Conservation (phyloP, 2,329 filamentous ascomycete species). For the Shiraia sp. region DNA sequence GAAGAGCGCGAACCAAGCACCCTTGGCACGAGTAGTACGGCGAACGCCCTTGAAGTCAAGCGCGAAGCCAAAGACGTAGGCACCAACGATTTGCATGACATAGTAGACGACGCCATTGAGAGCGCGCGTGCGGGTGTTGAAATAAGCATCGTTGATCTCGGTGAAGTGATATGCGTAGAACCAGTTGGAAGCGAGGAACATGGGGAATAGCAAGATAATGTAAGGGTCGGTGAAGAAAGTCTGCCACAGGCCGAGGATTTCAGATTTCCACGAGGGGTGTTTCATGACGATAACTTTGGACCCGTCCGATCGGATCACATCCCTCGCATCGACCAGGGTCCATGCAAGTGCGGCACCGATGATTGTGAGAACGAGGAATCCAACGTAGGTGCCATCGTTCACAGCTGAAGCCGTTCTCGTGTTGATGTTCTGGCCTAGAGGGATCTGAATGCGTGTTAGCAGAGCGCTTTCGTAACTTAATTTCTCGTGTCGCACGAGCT, state of each 20-base stretch:
- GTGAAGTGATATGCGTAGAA: conserved; percentile 83
- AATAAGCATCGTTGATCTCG: conserved; percentile 69
- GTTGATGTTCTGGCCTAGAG: conserved; percentile 73
- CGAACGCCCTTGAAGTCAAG: conserved; percentile 64
- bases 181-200: conserved; percentile 80
- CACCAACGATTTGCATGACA: conserved; percentile 76
- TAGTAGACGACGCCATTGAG: conserved; percentile 82
- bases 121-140: conserved; percentile 74
- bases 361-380: conserved; percentile 82
- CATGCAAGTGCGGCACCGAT: conserved; percentile 71
- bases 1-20: conserved; percentile 64
- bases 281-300: conserved; percentile 84
- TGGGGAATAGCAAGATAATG: conserved; percentile 76
- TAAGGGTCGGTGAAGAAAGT: conserved; percentile 72
- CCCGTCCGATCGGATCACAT: conserved; percentile 75
- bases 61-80: conserved; percentile 70
- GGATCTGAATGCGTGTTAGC: conserved; percentile 57
- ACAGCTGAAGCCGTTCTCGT: conserved; percentile 57
- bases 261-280: conserved; percentile 82
- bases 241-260: conserved; percentile 75
- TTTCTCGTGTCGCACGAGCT: conserved; percentile 38
- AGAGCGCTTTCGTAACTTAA: background rate
- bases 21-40: conserved; percentile 70
- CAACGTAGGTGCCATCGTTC: conserved; percentile 82
- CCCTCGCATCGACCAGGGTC: conserved; percentile 70